Conservation (phyloP, 306 rosid genomes). For the Lagenaria siceraria region DNA sequence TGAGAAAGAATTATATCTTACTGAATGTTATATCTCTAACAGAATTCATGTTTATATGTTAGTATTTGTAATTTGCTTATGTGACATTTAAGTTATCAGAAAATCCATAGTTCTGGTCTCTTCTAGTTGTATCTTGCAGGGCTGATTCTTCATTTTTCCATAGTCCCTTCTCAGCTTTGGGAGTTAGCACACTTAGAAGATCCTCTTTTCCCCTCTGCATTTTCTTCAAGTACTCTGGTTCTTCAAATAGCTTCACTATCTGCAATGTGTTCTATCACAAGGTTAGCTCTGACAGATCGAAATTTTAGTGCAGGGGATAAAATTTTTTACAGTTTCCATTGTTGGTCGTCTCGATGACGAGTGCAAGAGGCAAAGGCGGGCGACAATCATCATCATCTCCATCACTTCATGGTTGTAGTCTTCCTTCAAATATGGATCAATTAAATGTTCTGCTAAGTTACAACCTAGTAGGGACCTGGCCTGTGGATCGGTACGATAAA, state of each 20-base stretch:
- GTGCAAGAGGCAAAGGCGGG: conserved; percentile 36
- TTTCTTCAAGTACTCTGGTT: conserved; percentile 28
- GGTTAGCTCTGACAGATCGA: background rate
- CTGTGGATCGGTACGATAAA: conserved; percentile 10
- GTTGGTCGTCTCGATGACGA: conserved; percentile 39
- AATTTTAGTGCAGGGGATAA: background rate
- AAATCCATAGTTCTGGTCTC: background rate
- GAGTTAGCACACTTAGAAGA: conserved; percentile 10
- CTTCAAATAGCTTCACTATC: conserved; percentile 33
- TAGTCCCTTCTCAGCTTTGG: conserved; percentile 7
- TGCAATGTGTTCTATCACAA: conserved; percentile 2
- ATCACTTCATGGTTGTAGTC: conserved; percentile 33
- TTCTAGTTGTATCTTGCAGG: background rate
- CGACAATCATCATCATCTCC: conserved; percentile 32
- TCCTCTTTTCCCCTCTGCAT: conserved; percentile 28
- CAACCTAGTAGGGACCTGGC: conserved; percentile 33
- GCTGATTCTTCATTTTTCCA: conserved; percentile 14
- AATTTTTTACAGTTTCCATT: conserved; percentile 22
- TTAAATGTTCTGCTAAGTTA: conserved; percentile 20
- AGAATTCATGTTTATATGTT: background rate
- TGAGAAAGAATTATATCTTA: background rate
- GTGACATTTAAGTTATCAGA: conserved; percentile 7
- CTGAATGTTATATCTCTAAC: background rate
- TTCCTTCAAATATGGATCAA: conserved; percentile 27
- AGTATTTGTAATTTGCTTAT: background rate